Conservation (phyloP, 2,329 filamentous ascomycete genomes). For the Arthroderma sp. region DNA sequence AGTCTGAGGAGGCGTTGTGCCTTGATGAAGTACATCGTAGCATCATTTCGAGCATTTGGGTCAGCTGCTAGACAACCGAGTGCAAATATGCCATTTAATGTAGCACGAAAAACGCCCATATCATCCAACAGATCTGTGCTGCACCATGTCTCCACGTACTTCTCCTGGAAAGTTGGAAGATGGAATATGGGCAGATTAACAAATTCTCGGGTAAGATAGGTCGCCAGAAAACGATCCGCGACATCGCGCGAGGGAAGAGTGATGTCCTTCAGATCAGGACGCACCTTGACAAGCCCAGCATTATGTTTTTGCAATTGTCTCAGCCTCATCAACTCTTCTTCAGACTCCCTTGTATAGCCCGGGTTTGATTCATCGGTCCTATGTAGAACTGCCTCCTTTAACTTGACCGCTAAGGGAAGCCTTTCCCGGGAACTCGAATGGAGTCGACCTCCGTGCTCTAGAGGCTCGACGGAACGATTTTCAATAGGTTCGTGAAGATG, state of each 20-base stretch:
- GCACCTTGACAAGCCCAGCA: neutral
- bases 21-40: conserved; percentile 10
- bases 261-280: conserved; percentile 1
- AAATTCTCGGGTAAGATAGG: conserved; percentile 16
- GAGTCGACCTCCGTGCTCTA: neutral
- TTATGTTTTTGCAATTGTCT: conserved; percentile 2
- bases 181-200: conserved; percentile 17
- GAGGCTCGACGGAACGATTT: neutral
- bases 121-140: conserved; percentile 4
- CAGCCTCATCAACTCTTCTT: conserved; percentile 7
- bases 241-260: conserved; percentile 9
- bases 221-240: conserved; percentile 11
- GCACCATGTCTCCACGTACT: conserved; percentile 8
- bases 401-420: neutral
- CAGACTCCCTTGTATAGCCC: conserved; percentile 3
- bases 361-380: conserved; percentile 10
- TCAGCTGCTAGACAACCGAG: conserved; percentile 10
- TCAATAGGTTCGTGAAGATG: too few species aligned
- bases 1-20: conserved; percentile 12
- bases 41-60: conserved; percentile 5
- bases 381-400: conserved; percentile 10
- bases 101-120: conserved; percentile 9
- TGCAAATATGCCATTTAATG: conserved; percentile 13
- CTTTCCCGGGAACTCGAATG: too few species aligned
- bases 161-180: conserved; percentile 10